A percentile compares a stretch with the other conserved stretches of the same genome.
Evolutionary conservation across 148 eudicot genomes (phyloP).

Genomic region (Simmondsia chinensis): DNA sequence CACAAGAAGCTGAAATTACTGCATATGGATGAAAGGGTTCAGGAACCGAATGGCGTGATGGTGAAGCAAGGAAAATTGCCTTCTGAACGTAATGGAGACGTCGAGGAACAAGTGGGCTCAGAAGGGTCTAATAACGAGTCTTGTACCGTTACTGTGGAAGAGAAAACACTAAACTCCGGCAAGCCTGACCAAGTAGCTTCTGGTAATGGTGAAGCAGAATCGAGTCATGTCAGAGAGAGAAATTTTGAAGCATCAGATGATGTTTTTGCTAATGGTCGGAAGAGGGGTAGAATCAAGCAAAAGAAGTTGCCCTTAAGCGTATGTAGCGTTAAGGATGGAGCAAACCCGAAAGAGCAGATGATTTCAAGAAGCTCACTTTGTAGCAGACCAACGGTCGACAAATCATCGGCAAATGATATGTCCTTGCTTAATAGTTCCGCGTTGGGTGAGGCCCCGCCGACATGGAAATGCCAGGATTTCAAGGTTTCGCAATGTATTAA

Average conservation of each 20-base stretch:
- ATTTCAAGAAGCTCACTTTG: slow-evolving; percentile 24
- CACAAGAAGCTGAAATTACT: slow-evolving; percentile 48
- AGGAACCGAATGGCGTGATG: slow-evolving; percentile 16
- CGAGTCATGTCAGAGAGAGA: slow-evolving; percentile 32
- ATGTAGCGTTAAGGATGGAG: slow-evolving; percentile 60
- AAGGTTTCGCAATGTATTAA: slow-evolving; percentile 55
- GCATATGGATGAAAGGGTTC: slow-evolving; percentile 20
- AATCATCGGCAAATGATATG: slow-evolving; percentile 19
- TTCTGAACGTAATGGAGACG: slow-evolving; percentile 28
- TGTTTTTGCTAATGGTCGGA: slow-evolving; percentile 32
- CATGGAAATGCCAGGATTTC: slow-evolving; percentile 79
- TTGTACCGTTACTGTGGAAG: slow-evolving; percentile 23
- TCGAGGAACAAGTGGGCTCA: slow-evolving; percentile 18
- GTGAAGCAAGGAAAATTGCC: slow-evolving; percentile 15
- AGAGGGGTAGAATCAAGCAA: slow-evolving; percentile 80
- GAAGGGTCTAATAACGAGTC: slow-evolving; percentile 33
- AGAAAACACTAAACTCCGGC: slow-evolving; percentile 28
- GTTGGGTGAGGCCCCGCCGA: slow-evolving; percentile 36
- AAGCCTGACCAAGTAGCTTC: slow-evolving; percentile 26
- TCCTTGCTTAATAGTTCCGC: slow-evolving; percentile 23
- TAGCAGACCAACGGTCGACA: slow-evolving; percentile 18
- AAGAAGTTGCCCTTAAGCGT: slow-evolving; percentile 73
- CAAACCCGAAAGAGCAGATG: slow-evolving; percentile 49
- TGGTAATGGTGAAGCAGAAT: slow-evolving; percentile 33
- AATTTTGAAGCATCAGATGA: slow-evolving; percentile 30